Base-by-base conservation (phyloP, 306 rosid species). In the Lathyrus sativus region DNA sequence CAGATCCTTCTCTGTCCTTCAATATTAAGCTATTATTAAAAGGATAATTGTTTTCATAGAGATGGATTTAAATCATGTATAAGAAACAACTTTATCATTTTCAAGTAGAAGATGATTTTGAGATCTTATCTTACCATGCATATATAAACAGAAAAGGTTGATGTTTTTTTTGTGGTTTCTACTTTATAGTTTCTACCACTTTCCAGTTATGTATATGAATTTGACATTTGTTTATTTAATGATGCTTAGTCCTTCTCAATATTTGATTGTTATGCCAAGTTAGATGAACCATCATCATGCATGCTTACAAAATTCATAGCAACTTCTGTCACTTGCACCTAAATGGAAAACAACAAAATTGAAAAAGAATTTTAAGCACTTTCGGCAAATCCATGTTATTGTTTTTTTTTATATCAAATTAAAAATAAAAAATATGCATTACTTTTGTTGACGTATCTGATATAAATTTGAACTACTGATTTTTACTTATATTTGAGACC, bases 121-220 rank as follows among this genome's bases (percentile, higher is more conserved):
- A 86, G 83, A 78, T 85, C 87, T 86, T 76, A 88, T 90, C 95
- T 86, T 73, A 86, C 92, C 91, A 80, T 76, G 78, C 77, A 78
- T 9, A 70, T 65, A 68, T 78, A 8, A 80, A 56, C 78, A 63
- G 68, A 79, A 79, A 72, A 63, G 48, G 45, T 62, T 76, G 57
- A 66, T n/a, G 50, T 26, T 45, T 60, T 41, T 41, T 64, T 65
- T 76, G 54, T 61, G 73, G 70, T 73, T 73, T 70, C 80, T 12
- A 56, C 61, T 56, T 56, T 57, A 5, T 57, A 42, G 13, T 35
- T 6, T 35, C 45, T 65, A 35, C 78, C 61, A 44, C 76, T 58
- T 74, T 45, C 31, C 45, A 11, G 2, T 45, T 37, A 18, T 62
- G 41, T 37, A 10, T 18, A 45, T 72, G 41, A 10, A 1, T 62